Evolutionary conservation across 257 asterid genomes (phyloP).

Genomic region (Asclepias syriaca): DNA sequence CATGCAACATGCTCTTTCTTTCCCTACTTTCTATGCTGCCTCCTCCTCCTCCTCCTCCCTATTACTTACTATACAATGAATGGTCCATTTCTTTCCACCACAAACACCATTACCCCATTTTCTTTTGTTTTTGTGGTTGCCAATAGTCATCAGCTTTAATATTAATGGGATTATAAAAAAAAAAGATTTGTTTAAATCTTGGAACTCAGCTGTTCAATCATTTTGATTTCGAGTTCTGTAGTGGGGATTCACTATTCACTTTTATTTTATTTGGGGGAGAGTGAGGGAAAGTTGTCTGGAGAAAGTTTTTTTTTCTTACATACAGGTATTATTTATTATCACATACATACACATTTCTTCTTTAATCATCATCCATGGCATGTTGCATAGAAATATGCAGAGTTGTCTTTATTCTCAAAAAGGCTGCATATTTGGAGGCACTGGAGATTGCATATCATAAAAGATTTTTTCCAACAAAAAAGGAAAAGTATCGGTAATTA

Average conservation of each 20-base stretch:
- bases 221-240: neutral
- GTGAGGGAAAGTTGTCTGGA: too few species aligned
- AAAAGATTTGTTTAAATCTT: neutral
- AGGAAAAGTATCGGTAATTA: too few species aligned
- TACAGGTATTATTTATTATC: neutral
- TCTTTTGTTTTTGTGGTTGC: too few species aligned
- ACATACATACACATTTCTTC: neutral
- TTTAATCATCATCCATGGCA: too few species aligned
- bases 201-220: neutral
- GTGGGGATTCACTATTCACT: too few species aligned
- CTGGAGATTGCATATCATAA: neutral
- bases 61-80: neutral
- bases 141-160: too few species aligned
- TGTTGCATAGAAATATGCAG: too few species aligned
- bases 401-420: neutral
- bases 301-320: neutral
- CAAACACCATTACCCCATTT: too few species aligned
- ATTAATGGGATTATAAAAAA: neutral
- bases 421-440: neutral
- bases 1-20: neutral
- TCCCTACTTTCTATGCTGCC: neutral
- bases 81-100: neutral
- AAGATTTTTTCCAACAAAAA: neutral
- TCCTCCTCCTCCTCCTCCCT: neutral
- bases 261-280: neutral